phyloP scores from a whole-genome alignment of 129 eudicot species.

The Flaveria sonorensis region DNA sequence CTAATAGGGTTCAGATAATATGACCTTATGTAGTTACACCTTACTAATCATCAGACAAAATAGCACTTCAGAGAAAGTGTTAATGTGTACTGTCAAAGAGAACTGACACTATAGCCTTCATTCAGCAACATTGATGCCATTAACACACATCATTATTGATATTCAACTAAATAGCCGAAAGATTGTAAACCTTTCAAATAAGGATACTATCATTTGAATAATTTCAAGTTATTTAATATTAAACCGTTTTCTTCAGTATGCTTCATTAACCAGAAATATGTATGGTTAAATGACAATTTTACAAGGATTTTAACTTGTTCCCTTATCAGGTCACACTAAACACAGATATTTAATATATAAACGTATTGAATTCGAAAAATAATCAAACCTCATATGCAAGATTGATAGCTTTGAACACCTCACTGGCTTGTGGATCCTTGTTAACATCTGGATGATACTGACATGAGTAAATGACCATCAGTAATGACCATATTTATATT shows the following conservation, averaged over 20 bases:
- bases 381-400: slow-evolving; percentile 79
- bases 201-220: neutral
- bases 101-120: neutral
- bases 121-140: neutral
- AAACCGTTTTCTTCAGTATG: neutral
- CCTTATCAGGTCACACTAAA: slow-evolving; percentile 1
- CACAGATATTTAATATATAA: neutral
- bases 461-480: slow-evolving; percentile 17
- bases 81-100: neutral
- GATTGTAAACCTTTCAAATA: slow-evolving; percentile 9
- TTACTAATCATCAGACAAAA: neutral
- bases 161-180: neutral
- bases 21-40: neutral
- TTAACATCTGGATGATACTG: slow-evolving; percentile 99
- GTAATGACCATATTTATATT: slow-evolving; percentile 31
- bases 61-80: neutral
- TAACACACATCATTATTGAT: neutral
- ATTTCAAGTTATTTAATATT: neutral
- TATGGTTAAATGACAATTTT: neutral
- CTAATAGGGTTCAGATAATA: neutral
- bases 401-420: slow-evolving; percentile 69
- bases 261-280: neutral
- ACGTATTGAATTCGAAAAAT: slow-evolving; percentile 28
- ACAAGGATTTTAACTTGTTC: slow-evolving; percentile 1
- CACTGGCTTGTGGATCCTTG: slow-evolving; percentile 75